These are phyloP conservation scores for Nidula niveotomentosa DNA, from an alignment of 1,284 basidiomycete genomes.

Conservation along the genomic window DNA sequence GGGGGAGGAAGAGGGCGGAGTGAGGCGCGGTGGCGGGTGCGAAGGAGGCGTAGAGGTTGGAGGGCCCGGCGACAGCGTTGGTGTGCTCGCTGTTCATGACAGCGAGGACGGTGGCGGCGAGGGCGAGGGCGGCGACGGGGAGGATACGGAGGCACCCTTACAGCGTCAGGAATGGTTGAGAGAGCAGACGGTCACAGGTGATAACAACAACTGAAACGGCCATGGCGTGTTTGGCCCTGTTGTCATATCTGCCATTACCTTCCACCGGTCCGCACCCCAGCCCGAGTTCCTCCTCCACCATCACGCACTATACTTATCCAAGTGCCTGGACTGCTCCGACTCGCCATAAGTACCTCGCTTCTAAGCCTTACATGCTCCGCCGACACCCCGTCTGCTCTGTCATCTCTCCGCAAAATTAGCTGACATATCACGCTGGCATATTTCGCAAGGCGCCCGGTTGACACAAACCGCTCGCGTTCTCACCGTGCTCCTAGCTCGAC, in stretches of 20 bases:
- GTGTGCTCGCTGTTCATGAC: constrained; percentile 7
- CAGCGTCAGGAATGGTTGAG: not conserved
- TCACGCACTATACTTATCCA: no score
- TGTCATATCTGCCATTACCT: not conserved
- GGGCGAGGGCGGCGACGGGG: constrained; percentile 1
- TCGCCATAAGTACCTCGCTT: no score
- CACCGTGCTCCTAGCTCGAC: no score
- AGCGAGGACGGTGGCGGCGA: not conserved
- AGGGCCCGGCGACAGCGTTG: constrained; percentile 11
- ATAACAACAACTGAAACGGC: constrained; percentile 5
- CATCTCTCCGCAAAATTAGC: no score
- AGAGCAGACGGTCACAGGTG: not conserved
- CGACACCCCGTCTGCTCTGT: no score
- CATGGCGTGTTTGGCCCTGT: constrained; percentile 2
- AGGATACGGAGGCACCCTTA: not conserved
- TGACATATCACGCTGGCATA: no score
- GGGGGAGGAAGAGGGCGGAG: constrained; percentile 40
- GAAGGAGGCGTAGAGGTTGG: constrained; percentile 13
- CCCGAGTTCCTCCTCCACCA: no score
- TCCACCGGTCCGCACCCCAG: not conserved
- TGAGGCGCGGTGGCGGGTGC: constrained; percentile 17
- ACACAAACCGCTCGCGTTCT: no score
- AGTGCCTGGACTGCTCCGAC: no score
- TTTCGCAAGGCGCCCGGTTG: no score
- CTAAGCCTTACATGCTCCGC: no score